phyloP scores from a whole-genome alignment of 2,329 filamentous ascomycete genomes.

The Ophiocordyceps unilateralis region DNA sequence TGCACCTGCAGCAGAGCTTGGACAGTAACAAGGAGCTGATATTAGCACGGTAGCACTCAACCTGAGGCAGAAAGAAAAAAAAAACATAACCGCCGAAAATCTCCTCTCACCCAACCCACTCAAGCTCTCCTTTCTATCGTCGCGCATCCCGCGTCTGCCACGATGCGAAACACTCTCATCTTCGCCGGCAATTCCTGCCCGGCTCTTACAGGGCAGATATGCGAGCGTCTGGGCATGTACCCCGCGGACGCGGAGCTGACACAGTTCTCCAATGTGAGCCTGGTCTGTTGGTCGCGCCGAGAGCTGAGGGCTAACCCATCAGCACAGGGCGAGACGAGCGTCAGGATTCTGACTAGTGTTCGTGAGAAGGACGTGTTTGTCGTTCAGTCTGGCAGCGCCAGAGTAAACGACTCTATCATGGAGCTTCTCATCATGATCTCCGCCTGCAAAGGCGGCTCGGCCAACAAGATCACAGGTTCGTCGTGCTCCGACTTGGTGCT shows the following conservation, averaged over 20 bases:
- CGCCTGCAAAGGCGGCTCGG: slow-evolving; percentile 92
- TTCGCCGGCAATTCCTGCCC: slow-evolving; percentile 53
- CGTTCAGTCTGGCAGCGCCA: slow-evolving; percentile 86
- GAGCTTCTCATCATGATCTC: slow-evolving; percentile 98
- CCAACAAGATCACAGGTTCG: slow-evolving; percentile 88
- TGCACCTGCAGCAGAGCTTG: too few species aligned
- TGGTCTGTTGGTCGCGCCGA: slow-evolving; percentile 3
- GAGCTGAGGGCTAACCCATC: slow-evolving; percentile 5
- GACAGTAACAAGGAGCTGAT: too few species aligned
- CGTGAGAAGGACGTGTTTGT: slow-evolving; percentile 98
- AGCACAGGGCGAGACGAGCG: slow-evolving; percentile 49
- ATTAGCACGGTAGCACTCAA: not conserved
- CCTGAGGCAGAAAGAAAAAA: not conserved
- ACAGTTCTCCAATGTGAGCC: slow-evolving; percentile 52
- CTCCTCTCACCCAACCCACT: slow-evolving; percentile 1
- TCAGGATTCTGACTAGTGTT: slow-evolving; percentile 56
- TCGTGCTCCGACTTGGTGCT: slow-evolving; percentile 4
- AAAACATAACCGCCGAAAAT: not conserved
- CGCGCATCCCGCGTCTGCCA: slow-evolving; percentile 10
- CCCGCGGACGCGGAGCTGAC: slow-evolving; percentile 47
- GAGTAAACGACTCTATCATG: slow-evolving; percentile 98
- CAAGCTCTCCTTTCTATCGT: slow-evolving; percentile 1
- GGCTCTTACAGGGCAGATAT: slow-evolving; percentile 46
- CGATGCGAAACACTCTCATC: slow-evolving; percentile 49
- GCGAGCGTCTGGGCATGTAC: slow-evolving; percentile 48